A percentile compares a stretch with the other conserved stretches of the same genome.
Evolutionary conservation across 495 filamentous ascomycete species (phyloP).

Genomic region (Chaetomidium leptoderma): DNA sequence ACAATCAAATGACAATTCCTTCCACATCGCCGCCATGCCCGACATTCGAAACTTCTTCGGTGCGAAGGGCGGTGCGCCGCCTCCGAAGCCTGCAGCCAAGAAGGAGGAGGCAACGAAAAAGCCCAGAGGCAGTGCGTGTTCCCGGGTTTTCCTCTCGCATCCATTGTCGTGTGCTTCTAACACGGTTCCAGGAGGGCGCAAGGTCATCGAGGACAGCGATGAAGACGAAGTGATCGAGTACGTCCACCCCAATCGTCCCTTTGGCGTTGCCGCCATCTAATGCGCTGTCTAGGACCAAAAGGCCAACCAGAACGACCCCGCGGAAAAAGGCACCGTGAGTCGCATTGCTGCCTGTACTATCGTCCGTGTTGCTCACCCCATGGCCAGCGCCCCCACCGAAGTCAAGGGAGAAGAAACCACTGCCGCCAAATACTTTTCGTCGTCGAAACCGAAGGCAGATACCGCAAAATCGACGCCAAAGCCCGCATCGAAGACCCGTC

Average conservation of each 20-base stretch:
- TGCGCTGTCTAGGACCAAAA: constrained; percentile 33
- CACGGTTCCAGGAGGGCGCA: constrained; percentile 52
- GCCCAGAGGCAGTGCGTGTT: constrained; percentile 36
- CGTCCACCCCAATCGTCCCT: constrained; percentile 5
- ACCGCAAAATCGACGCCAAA: constrained; percentile 33
- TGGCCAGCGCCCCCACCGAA: constrained; percentile 22
- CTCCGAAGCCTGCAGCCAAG: constrained; percentile 47
- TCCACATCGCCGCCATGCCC: constrained; percentile 50
- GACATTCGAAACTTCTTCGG: constrained; percentile 83
- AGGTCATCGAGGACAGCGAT: constrained; percentile 72
- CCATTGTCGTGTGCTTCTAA: constrained; percentile 22
- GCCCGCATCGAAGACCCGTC: constrained; percentile 28
- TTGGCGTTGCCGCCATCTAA: neutral
- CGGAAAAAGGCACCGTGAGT: constrained; percentile 44
- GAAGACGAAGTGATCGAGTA: constrained; percentile 56
- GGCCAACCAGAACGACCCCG: constrained; percentile 36
- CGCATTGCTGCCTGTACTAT: neutral
- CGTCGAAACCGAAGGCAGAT: constrained; percentile 37
- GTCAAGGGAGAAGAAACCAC: constrained; percentile 44
- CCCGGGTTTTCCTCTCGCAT: neutral
- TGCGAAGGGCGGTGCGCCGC: constrained; percentile 48
- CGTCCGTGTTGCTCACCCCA: neutral
- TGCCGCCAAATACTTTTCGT: constrained; percentile 48
- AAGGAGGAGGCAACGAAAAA: constrained; percentile 47
- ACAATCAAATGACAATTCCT: neutral